Conservation (phyloP, 139 green algal species). For the Closterium sp. region DNA sequence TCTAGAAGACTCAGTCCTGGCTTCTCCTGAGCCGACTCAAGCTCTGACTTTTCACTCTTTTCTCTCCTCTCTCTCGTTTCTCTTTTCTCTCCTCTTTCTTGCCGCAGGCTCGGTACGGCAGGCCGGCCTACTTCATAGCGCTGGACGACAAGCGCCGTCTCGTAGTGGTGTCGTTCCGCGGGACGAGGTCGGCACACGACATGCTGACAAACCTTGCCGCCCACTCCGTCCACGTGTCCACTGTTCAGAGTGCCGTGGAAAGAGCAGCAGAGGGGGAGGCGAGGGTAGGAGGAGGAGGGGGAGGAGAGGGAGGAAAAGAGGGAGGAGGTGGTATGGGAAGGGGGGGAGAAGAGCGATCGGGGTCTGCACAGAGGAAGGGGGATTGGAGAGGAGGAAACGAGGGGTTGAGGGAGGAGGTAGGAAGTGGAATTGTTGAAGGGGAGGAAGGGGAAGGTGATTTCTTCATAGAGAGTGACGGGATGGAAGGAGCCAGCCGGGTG, state of each 20-base stretch:
- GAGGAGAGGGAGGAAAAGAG: background rate
- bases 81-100: background rate
- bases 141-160: slow-evolving; percentile 23
- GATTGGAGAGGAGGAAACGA: no score
- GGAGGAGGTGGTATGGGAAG: background rate
- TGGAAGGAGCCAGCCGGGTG: background rate
- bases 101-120: background rate
- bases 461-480: background rate
- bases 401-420: no score
- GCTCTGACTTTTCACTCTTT: background rate
- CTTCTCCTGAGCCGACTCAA: no score
- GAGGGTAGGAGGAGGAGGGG: background rate
- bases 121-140: slow-evolving; percentile 28
- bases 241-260: background rate
- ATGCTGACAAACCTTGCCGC: slow-evolving; percentile 19
- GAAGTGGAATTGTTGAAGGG: no score
- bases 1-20: no score
- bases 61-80: background rate
- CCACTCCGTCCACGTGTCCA: background rate
- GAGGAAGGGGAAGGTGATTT: background rate
- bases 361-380: no score
- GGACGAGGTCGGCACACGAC: slow-evolving; percentile 9
- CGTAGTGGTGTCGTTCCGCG: slow-evolving; percentile 17
- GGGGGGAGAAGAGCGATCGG: no score
- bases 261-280: background rate